These are phyloP conservation scores for Trichoderma harzianum DNA, from an alignment of 2,329 filamentous ascomycete genomes.

Conservation along the genomic window DNA sequence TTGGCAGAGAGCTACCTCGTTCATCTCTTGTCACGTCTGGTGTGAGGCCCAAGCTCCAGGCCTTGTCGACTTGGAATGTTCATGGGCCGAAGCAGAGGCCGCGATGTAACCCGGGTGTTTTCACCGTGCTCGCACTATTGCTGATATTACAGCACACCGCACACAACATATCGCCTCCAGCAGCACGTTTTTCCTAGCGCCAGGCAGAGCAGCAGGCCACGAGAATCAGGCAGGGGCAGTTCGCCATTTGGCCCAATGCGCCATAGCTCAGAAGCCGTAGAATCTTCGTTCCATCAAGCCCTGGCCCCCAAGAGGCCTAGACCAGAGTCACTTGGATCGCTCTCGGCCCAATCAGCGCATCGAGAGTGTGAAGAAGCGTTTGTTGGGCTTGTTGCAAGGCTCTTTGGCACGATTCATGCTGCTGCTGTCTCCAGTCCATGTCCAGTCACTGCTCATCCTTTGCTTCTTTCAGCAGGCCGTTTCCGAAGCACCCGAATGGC, in stretches of 20 bases:
- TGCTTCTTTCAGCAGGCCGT: background rate
- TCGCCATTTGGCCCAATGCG: background rate
- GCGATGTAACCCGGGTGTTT: background rate
- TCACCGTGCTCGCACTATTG: background rate
- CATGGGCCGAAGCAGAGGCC: background rate
- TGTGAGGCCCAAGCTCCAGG: background rate
- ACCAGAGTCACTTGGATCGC: background rate
- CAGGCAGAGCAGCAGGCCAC: background rate
- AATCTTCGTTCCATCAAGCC: background rate
- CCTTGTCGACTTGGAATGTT: background rate
- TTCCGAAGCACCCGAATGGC: slow-evolving; percentile 8
- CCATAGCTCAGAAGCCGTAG: background rate
- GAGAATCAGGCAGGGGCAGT: background rate
- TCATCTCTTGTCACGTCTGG: background rate
- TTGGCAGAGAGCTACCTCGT: background rate
- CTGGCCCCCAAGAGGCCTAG: background rate
- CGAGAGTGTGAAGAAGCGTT: too few relatives aligned
- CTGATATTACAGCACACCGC: background rate
- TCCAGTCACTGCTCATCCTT: background rate
- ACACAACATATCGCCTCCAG: background rate
- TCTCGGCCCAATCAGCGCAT: background rate
- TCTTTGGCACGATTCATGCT: background rate
- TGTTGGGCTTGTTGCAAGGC: background rate
- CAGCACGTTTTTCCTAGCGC: background rate
- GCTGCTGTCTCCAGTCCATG: background rate